Percentiles rank a stretch among this genome's conserved stretches.
phyloP scores from a whole-genome alignment of 805 yeast species.

The Ogataea ganodermae region DNA sequence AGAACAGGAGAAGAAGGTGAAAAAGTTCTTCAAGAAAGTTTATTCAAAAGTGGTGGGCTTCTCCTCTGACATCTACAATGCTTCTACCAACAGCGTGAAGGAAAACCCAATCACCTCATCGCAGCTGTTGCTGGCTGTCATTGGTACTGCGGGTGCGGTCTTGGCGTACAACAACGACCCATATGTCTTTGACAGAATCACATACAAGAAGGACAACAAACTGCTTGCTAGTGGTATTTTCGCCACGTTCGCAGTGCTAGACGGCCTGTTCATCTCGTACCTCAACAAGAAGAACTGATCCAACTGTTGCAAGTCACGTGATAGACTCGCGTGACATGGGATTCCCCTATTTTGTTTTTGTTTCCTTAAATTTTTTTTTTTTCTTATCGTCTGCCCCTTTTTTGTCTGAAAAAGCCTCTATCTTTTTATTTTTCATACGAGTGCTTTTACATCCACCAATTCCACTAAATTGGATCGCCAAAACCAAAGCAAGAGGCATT shows the following conservation, averaged over 20 bases:
- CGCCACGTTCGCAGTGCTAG: slow-evolving; percentile 21
- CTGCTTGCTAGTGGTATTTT: slow-evolving; percentile 13
- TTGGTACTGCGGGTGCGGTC: slow-evolving; percentile 24
- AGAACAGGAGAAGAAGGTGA: slow-evolving; percentile 19
- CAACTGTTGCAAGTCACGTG: neutral
- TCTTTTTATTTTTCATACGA: too few species aligned
- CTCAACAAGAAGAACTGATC: slow-evolving; percentile 19
- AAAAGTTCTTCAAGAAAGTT: slow-evolving; percentile 17
- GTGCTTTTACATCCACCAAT: neutral
- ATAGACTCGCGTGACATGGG: neutral
- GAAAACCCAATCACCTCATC: slow-evolving; percentile 26
- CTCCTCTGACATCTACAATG: slow-evolving; percentile 14
- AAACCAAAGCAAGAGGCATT: slow-evolving; percentile 1
- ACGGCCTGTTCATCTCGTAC: slow-evolving; percentile 20
- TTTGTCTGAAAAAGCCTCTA: too few species aligned
- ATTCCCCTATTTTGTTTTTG: neutral
- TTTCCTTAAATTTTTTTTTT: neutral
- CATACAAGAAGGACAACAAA: slow-evolving; percentile 13
- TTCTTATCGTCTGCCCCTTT: neutral
- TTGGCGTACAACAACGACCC: slow-evolving; percentile 19
- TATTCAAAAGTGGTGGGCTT: slow-evolving; percentile 16
- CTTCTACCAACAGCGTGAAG: slow-evolving; percentile 18
- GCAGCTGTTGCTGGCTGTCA: slow-evolving; percentile 23
- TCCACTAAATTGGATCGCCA: neutral
- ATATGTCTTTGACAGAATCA: slow-evolving; percentile 16